Evolutionary conservation across 2,329 filamentous ascomycete genomes (phyloP).

Genomic region (Mariannaea elegans): DNA sequence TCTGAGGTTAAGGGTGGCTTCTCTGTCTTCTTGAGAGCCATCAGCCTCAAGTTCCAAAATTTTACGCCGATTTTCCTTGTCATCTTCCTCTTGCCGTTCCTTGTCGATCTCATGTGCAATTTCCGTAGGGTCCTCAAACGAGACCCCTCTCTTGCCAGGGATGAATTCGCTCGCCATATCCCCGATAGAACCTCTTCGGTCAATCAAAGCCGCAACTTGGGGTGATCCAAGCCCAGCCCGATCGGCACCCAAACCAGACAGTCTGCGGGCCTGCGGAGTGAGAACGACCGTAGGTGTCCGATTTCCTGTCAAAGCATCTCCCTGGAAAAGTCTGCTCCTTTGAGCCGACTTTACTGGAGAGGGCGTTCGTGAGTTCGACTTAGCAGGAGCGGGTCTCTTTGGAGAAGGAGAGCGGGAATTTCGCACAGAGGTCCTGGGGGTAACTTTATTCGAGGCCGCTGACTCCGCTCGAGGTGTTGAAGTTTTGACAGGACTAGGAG

Average conservation of each 20-base stretch:
- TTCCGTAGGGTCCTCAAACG: slow-evolving; percentile 71
- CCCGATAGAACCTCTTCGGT: slow-evolving; percentile 75
- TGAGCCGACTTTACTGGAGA: slow-evolving; percentile 37
- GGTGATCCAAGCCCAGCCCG: slow-evolving; percentile 79
- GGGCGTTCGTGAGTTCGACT: slow-evolving; percentile 33
- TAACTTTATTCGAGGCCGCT: slow-evolving; percentile 24
- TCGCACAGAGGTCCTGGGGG: slow-evolving; percentile 20
- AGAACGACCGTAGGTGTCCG: slow-evolving; percentile 71
- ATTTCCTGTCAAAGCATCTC: slow-evolving; percentile 61
- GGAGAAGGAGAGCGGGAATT: slow-evolving; percentile 32
- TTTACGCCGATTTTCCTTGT: slow-evolving; percentile 66
- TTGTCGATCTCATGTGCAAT: slow-evolving; percentile 71
- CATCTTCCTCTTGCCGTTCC: slow-evolving; percentile 67
- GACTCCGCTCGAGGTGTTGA: slow-evolving; percentile 33
- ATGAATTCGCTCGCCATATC: slow-evolving; percentile 72
- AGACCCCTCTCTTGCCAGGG: slow-evolving; percentile 61
- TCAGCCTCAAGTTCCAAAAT: slow-evolving; percentile 62
- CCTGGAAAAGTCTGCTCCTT: slow-evolving; percentile 59
- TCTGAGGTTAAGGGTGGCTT: slow-evolving; percentile 73
- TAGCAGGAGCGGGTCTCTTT: slow-evolving; percentile 24
- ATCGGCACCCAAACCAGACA: slow-evolving; percentile 76
- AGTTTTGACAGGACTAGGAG: slow-evolving; percentile 39
- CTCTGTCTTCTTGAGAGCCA: slow-evolving; percentile 59
- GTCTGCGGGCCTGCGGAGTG: slow-evolving; percentile 58
- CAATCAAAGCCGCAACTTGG: slow-evolving; percentile 74